phyloP scores from a whole-genome alignment of 306 rosid species.

The Fagus sylvatica region DNA sequence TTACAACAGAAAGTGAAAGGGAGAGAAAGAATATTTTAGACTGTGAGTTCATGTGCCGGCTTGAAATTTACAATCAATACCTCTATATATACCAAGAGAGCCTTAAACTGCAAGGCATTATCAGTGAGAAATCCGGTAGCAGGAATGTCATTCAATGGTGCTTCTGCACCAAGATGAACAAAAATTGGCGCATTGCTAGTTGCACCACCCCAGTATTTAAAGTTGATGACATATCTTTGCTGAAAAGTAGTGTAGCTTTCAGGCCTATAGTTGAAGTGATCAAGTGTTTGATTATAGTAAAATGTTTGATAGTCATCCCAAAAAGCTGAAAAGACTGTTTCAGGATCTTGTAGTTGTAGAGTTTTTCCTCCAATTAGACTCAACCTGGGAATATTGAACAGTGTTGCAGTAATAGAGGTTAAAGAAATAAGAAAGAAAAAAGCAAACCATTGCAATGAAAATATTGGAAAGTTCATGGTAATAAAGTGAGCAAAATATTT shows the following conservation, averaged over 20 bases:
- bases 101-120: slow-evolving; percentile 56
- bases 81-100: slow-evolving; percentile 70
- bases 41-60: background rate
- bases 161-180: slow-evolving; percentile 65
- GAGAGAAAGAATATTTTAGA: background rate
- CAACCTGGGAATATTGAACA: slow-evolving; percentile 38
- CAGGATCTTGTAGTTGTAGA: slow-evolving; percentile 15
- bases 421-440: slow-evolving; percentile 23
- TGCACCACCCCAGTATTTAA: slow-evolving; percentile 67
- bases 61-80: slow-evolving; percentile 20
- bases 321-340: background rate
- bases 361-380: slow-evolving; percentile 39
- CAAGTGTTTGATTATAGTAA: slow-evolving; percentile 56
- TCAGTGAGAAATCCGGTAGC: slow-evolving; percentile 51
- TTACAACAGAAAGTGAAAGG: too few species aligned
- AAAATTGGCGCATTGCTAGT: slow-evolving; percentile 60
- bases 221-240: slow-evolving; percentile 64
- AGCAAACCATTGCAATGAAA: slow-evolving; percentile 24
- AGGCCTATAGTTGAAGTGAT: slow-evolving; percentile 70
- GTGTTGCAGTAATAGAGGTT: slow-evolving; percentile 9
- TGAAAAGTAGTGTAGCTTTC: slow-evolving; percentile 61
- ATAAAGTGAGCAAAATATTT: too few species aligned
- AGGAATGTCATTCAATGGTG: slow-evolving; percentile 27
- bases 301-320: slow-evolving; percentile 38
- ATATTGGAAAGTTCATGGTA: background rate